phyloP scores from a whole-genome alignment of 1,139 yeast species.

The Entelexis paramagnoliae region DNA sequence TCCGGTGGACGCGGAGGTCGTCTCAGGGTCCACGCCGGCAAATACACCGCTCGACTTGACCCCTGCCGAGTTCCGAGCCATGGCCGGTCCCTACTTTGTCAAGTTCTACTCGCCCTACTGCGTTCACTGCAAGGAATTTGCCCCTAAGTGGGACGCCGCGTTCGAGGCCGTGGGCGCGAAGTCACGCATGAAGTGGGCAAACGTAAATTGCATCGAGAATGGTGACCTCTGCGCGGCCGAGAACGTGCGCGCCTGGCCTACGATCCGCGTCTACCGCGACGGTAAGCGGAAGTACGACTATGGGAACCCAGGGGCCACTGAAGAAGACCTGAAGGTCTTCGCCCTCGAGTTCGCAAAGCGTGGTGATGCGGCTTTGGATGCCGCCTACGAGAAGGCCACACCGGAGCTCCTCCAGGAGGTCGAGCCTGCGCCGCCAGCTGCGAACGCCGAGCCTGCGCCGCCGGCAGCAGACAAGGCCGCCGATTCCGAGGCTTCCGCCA shows the following conservation, averaged over 20 bases:
- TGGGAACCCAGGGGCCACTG: slow-evolving; percentile 19
- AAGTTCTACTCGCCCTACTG: slow-evolving; percentile 38
- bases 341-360: slow-evolving; percentile 13
- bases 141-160: slow-evolving; percentile 33
- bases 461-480: not conserved
- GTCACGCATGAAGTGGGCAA: slow-evolving; percentile 31
- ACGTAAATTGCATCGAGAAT: slow-evolving; percentile 34
- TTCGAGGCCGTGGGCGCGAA: slow-evolving; percentile 25
- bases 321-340: slow-evolving; percentile 16
- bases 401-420: slow-evolving; percentile 4
- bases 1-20: slow-evolving; percentile 4
- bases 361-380: slow-evolving; percentile 16
- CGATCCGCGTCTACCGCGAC: slow-evolving; percentile 30
- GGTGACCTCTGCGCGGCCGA: slow-evolving; percentile 35
- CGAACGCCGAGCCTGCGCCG: not conserved
- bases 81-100: slow-evolving; percentile 33
- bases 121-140: slow-evolving; percentile 33
- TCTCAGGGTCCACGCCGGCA: not conserved
- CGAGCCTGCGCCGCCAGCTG: not conserved
- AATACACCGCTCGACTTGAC: slow-evolving; percentile 15
- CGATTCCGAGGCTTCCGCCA: not conserved
- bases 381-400: slow-evolving; percentile 14
- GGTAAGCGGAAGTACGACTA: slow-evolving; percentile 28
- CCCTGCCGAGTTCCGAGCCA: slow-evolving; percentile 24
- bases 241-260: slow-evolving; percentile 31